Base-by-base conservation (phyloP, 2,329 filamentous ascomycete species). In the Ambrosiella beaveri region DNA sequence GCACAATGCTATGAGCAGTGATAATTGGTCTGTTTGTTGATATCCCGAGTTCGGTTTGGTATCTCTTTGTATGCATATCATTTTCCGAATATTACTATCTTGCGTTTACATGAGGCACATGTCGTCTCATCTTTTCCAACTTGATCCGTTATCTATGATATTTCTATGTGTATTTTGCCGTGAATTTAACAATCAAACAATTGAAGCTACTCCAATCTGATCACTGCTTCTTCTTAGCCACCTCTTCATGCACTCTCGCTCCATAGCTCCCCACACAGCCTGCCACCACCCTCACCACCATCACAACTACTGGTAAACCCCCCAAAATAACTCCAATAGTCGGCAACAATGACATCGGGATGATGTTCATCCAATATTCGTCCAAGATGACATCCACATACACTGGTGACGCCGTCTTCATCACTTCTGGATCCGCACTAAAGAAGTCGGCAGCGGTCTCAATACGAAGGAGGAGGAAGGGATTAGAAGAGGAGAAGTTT, bases 401-500 rank as follows among this genome's bases (percentile, higher is more conserved):
- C 3, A 97, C 88, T 0, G 82, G 79, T 1, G 84, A 83, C 12
- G 87, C 85, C 61, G 76, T 65, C 54, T 73, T 70, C 91, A 97
- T 97, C 65, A 95, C 76, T 1, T 76, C 76, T 61, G 73, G 70
- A 66, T 95, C 78, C 60, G 81, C 76, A 9, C 86, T 85, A 69
- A 86, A 94, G 73, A 91, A 98, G 65, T 94, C 88, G 52, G 93
- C 89, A 17, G 84, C 81, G 12, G 89, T 80, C 62, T 78, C 75
- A 56, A 97, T 74, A 62, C 81, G 84, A 2, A 97, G 77, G 58
- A 95, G 80, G 7, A 93, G 73, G 37, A 81, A 65, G 2, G 47
- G 60, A 27, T 27, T 27, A 27, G 5, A 49, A 9, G 2, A 12
- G 27, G 47, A 19, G 27, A 7, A 36, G 7, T 19, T 5, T 7